Evolutionary conservation across 2,329 filamentous ascomycete species (phyloP), one percentile per base, ranked within the genome.

Genomic region (Aspergillus sp.): DNA sequence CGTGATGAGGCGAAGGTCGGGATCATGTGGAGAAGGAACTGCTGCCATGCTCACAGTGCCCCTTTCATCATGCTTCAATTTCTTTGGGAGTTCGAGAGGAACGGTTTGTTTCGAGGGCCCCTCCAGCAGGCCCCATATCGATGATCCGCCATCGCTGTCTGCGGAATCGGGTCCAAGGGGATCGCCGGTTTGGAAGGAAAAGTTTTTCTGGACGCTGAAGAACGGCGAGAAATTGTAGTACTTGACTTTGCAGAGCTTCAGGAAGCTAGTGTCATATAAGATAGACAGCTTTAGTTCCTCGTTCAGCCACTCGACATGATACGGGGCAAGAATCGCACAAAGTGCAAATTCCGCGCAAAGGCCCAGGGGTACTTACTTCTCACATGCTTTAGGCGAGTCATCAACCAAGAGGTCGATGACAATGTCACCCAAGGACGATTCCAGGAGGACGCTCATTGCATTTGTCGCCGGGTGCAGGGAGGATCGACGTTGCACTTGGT

Each of bases 11-110:
- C 92, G 86, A 58, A 87, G 86, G 66, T 97, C 92, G 3, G 90
- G 88, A 68, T 97, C 90, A 15, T 84, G 82, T 4, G 87, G 79
- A 9, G 88, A 86, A 1, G 90, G 88, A 17, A 87, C 90, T 0
- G 93, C 97, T n/a, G 93, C 95, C 91, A 98, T 96, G 78, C 93
- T 97, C 60, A 99, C 93, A 14, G 91, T 97, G 55, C 93, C 93
- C 65, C 90, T 87, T 73, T 96, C 91, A 41, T 84, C 78, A 75
- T 99, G 95, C 74, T 95, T 96, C 66, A 96, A 79, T 72, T 93
- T 96, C 6, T 89, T 88, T 65, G 92, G 86, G 67, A 97, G 88
- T 62, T 93, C 85, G n/a, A 92, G 90, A 9, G 86, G 82, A 70
- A 97, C 98, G 3, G 89, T 90, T 68, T 89, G 88, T 68, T 89